phyloP scores from a whole-genome alignment of 1,284 basidiomycete genomes.

The Ceratobasidium sp. region DNA sequence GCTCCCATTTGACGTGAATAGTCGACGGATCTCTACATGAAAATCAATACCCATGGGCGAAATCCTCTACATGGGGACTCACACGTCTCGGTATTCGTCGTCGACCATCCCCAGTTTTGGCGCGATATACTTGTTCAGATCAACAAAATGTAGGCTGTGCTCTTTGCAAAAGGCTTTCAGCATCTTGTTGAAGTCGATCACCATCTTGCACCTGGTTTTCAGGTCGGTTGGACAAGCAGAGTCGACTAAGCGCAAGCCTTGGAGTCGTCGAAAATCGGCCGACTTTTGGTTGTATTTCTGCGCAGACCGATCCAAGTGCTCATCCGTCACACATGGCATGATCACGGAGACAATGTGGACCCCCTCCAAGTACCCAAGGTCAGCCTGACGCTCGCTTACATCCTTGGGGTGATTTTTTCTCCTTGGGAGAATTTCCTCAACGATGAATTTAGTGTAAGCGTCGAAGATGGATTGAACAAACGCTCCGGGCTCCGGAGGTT shows the following conservation, averaged over 20 bases:
- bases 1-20: constrained; percentile 42
- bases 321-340: constrained; percentile 41
- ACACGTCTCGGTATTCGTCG: constrained; percentile 34
- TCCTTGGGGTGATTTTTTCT: neutral
- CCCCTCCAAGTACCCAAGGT: constrained; percentile 24
- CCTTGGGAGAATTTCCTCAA: constrained; percentile 32
- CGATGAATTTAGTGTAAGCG: constrained; percentile 33
- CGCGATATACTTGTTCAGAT: constrained; percentile 36
- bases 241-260: constrained; percentile 31
- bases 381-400: neutral
- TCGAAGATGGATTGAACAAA: constrained; percentile 37
- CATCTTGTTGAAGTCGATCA: constrained; percentile 31
- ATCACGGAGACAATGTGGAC: constrained; percentile 39
- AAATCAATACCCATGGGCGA: neutral
- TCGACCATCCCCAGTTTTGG: constrained; percentile 18
- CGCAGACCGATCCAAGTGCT: constrained; percentile 41
- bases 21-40: constrained; percentile 22
- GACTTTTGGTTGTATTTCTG: constrained; percentile 45
- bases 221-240: constrained; percentile 36
- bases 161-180: constrained; percentile 39
- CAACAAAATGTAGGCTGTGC: constrained; percentile 26
- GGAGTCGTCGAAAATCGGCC: constrained; percentile 19
- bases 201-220: constrained; percentile 34
- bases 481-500: constrained; percentile 28
- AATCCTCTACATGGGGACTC: neutral